Evolutionary conservation across 148 eudicot genomes (phyloP), one percentile per base, ranked within the genome.

Genomic region (Vaccinium macrocarpon): DNA sequence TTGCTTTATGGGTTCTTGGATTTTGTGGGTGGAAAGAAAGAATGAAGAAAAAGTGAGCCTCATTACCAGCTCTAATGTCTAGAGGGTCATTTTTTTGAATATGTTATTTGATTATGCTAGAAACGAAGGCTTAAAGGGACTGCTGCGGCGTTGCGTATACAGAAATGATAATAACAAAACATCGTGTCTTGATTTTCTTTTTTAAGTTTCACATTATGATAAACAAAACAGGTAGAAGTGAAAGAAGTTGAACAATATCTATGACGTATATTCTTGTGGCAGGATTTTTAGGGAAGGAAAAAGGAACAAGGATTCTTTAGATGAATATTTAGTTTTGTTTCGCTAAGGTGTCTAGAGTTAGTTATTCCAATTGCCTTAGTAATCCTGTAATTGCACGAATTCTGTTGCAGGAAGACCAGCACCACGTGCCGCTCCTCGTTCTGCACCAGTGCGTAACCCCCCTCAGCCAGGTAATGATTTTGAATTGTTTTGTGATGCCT

Each of bases 361-460:
- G 2, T 62, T 49, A 51, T 49, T 51, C 42, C n/a, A 16, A 15
- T 62, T 79, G 56, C 56, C 25, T 66, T 71, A 52, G 14, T 66
- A 38, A 61, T 32, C 46, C 84, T 84, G 35, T 50, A 7, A 21
- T 35, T 56, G 27, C n/a, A 6, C 46, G 15, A 12, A 57, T 9
- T 70, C 49, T 83, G 50, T 87, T 84, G 76, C 93, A 95, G 98
- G 98, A 91, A 91, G 97, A 84, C 84, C 97, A 78, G 90, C 95
- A 46, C 85, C 88, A 51, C 97, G 94, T 78, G 89, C 95, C 7
- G 92, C 96, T 85, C 90, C 93, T 82, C 96, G 93, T 46, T 76
- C 90, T 13, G 94, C 91, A 71, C 88, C 96, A 61, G 83, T 90
- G 6, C 92, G 97, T 50, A 92, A 83, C 86, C 93, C 94, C 84